These are phyloP conservation scores for Eucalyptus polybractea DNA, from an alignment of 345 rosid genomes.

Conservation along the genomic window DNA sequence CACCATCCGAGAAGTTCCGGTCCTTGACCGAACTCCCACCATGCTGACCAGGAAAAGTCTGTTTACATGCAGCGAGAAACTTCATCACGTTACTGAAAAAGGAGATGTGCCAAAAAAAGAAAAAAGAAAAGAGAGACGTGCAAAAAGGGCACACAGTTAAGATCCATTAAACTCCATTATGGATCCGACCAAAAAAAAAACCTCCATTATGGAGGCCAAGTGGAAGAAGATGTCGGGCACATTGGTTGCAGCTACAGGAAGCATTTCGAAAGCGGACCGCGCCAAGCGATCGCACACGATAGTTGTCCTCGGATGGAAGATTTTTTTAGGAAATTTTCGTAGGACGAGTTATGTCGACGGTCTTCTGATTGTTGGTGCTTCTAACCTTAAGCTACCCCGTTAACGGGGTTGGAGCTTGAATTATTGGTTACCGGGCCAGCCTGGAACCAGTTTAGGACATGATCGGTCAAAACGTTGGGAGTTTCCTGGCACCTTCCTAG, in stretches of 20 bases:
- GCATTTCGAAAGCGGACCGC: no score
- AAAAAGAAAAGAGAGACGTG: background rate
- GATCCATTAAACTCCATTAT: background rate
- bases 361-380: background rate
- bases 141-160: background rate
- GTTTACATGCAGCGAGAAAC: background rate
- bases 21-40: background rate
- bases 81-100: background rate
- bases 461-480: background rate
- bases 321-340: no score
- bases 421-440: background rate
- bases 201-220: rapidly evolving
- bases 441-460: background rate
- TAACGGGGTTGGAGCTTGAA: background rate
- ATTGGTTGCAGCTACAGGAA: background rate
- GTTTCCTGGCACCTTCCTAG: background rate
- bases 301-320: no score
- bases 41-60: rapidly evolving
- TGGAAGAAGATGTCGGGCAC: background rate
- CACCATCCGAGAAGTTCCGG: background rate
- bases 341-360: no score
- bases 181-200: background rate
- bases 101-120: no score
- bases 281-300: no score
- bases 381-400: background rate